These are phyloP conservation scores for Meyerozyma smithsonii DNA, from an alignment of 1,139 yeast species.

Conservation along the genomic window DNA sequence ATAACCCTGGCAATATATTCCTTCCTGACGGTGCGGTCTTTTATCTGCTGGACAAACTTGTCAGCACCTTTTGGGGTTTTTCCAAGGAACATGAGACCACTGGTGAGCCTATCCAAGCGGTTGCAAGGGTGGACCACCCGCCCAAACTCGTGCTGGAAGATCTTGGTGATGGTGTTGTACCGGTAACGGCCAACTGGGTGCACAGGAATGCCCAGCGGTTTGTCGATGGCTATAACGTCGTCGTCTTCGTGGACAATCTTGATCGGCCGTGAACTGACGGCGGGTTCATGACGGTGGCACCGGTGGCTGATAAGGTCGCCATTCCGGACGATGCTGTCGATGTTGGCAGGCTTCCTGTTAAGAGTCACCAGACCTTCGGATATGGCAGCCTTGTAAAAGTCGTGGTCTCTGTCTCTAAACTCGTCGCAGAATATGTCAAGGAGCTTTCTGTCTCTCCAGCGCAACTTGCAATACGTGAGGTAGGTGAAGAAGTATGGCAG, in stretches of 20 bases:
- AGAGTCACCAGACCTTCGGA: constrained; percentile 68
- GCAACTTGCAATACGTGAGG: constrained; percentile 80
- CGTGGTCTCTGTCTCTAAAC: constrained; percentile 74
- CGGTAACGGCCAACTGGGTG: constrained; percentile 95
- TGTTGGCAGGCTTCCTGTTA: constrained; percentile 58
- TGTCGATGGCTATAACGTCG: constrained; percentile 78
- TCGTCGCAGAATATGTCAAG: constrained; percentile 79
- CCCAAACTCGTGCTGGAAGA: constrained; percentile 64
- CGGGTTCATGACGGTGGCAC: constrained; percentile 87
- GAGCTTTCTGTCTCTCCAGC: constrained; percentile 84
- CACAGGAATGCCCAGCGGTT: constrained; percentile 93
- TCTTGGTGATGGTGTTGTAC: constrained; percentile 81
- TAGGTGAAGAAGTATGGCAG: constrained; percentile 87
- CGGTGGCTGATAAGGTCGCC: constrained; percentile 85
- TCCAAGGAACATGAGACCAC: constrained; percentile 93
- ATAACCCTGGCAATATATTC: constrained; percentile 84
- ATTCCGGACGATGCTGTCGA: constrained; percentile 66
- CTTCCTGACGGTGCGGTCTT: constrained; percentile 71
- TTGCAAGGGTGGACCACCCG: constrained; percentile 81
- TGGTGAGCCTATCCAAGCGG: constrained; percentile 83
- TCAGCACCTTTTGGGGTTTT: constrained; percentile 81
- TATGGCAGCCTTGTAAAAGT: constrained; percentile 66
- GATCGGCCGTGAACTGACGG: constrained; percentile 70
- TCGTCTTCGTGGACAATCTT: constrained; percentile 77
- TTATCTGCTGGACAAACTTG: constrained; percentile 64